A percentile compares a stretch with the other conserved stretches of the same genome.
phyloP scores from a whole-genome alignment of 768 basidiomycete species.

The Lactarius akahatsu region DNA sequence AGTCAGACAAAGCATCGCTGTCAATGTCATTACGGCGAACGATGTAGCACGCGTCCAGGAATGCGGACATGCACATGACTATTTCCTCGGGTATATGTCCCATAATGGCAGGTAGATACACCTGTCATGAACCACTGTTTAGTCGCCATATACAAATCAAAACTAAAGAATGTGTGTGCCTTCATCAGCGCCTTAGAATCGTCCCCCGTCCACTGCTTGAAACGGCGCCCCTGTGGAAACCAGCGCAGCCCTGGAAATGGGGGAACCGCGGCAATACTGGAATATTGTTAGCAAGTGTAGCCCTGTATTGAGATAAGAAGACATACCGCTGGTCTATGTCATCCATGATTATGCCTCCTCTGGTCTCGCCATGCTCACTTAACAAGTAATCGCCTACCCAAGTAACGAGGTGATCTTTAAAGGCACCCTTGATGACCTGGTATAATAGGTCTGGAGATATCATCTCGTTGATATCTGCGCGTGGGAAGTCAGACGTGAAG shows the following conservation, averaged over 20 bases:
- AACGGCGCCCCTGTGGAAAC: background rate
- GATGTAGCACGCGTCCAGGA: conserved; percentile 29
- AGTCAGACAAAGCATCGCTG: background rate
- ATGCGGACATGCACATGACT: background rate
- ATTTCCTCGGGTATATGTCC: background rate
- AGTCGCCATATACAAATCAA: no score
- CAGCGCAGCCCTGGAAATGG: background rate
- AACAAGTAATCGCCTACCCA: background rate
- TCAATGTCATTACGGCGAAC: background rate
- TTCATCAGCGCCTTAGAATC: conserved; percentile 17
- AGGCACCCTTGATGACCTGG: background rate
- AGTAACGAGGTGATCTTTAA: background rate
- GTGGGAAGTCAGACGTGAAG: background rate
- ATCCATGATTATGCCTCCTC: conserved; percentile 11
- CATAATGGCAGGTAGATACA: background rate
- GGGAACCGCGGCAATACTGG: background rate
- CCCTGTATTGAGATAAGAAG: background rate
- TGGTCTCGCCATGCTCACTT: background rate
- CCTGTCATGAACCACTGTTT: background rate
- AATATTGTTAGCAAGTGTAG: no score
- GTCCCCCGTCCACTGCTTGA: conserved; percentile 19
- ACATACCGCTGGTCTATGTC: conserved; percentile 21
- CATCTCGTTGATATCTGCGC: background rate
- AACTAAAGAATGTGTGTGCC: background rate
- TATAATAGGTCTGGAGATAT: background rate